A percentile compares a stretch with the other conserved stretches of the same genome.
Evolutionary conservation across 1,284 basidiomycete genomes (phyloP).

Genomic region (Heterobasidion occidentale): DNA sequence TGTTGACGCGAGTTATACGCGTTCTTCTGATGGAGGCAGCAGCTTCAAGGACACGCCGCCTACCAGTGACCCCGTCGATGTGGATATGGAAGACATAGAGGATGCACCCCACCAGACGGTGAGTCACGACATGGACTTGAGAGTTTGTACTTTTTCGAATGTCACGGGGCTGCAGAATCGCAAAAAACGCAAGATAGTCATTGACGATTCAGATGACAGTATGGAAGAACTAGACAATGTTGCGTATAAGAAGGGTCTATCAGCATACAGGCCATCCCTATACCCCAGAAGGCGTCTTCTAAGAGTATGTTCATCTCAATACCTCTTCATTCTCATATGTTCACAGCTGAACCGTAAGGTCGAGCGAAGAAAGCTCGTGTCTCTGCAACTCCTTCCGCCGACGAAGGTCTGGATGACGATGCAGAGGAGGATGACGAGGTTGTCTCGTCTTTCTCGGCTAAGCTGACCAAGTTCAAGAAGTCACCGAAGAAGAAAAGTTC

Average conservation of each 20-base stretch:
- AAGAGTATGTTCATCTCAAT: background rate
- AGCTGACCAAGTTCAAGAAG: conserved; percentile 59
- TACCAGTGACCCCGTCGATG: conserved; percentile 66
- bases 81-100: conserved; percentile 57
- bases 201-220: conserved; percentile 66
- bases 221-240: conserved; percentile 15
- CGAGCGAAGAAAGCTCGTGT: conserved; percentile 47
- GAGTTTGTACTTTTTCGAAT: background rate
- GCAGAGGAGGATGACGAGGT: conserved; percentile 38
- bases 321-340: background rate
- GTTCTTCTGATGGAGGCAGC: conserved; percentile 40
- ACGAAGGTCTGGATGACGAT: conserved; percentile 19
- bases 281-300: conserved; percentile 5
- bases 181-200: conserved; percentile 60
- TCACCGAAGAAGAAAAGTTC: conserved; percentile 36
- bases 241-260: conserved; percentile 17
- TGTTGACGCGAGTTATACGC: conserved; percentile 29
- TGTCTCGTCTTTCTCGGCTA: conserved; percentile 44
- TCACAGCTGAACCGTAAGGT: conserved; percentile 3
- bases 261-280: conserved; percentile 18
- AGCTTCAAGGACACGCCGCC: conserved; percentile 55
- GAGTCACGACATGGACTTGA: conserved; percentile 24
- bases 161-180: conserved; percentile 16
- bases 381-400: conserved; percentile 30
- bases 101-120: conserved; percentile 13